Percentiles rank a stretch among this genome's conserved stretches.
phyloP scores from a whole-genome alignment of 352 stramenopile species.

The Thalassiosira hispida region DNA sequence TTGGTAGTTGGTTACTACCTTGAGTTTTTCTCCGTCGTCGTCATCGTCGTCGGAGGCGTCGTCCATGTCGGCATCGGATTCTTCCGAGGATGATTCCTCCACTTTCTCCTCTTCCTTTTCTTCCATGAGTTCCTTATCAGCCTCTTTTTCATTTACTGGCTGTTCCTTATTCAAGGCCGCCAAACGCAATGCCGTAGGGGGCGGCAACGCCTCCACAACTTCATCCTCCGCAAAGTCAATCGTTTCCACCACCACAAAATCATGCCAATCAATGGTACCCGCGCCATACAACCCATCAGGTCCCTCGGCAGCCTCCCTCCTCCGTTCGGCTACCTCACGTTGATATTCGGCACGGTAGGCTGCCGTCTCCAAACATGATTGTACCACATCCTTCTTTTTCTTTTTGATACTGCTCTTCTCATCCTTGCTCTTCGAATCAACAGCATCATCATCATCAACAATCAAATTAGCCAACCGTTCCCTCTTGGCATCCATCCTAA shows the following conservation, averaged over 20 bases:
- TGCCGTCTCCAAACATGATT: slow-evolving; percentile 75
- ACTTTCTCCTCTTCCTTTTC: slow-evolving; percentile 38
- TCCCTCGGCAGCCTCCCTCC: slow-evolving; percentile 61
- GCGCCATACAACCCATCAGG: slow-evolving; percentile 46
- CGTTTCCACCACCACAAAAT: slow-evolving; percentile 99
- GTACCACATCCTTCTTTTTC: slow-evolving; percentile 19
- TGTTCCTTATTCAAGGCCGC: slow-evolving; percentile 43
- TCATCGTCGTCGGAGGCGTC: slow-evolving; percentile 71
- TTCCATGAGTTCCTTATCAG: neutral
- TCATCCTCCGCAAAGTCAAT: slow-evolving; percentile 95
- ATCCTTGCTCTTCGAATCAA: neutral
- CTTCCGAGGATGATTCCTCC: slow-evolving; percentile 38
- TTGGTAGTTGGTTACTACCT: slow-evolving; percentile 82
- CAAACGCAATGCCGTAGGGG: slow-evolving; percentile 44
- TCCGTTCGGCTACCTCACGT: slow-evolving; percentile 69
- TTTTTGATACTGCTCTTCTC: slow-evolving; percentile 19
- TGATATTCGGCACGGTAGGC: slow-evolving; percentile 88
- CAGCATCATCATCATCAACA: neutral
- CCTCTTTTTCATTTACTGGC: neutral
- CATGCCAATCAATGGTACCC: slow-evolving; percentile 95
- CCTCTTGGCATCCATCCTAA: slow-evolving; percentile 32
- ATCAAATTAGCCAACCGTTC: slow-evolving; percentile 38
- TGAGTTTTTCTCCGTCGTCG: slow-evolving; percentile 80
- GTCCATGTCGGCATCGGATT: slow-evolving; percentile 60
- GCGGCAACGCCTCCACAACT: slow-evolving; percentile 71